Conservation (phyloP, 1,139 yeast species). For the Diutina ranongensis region DNA sequence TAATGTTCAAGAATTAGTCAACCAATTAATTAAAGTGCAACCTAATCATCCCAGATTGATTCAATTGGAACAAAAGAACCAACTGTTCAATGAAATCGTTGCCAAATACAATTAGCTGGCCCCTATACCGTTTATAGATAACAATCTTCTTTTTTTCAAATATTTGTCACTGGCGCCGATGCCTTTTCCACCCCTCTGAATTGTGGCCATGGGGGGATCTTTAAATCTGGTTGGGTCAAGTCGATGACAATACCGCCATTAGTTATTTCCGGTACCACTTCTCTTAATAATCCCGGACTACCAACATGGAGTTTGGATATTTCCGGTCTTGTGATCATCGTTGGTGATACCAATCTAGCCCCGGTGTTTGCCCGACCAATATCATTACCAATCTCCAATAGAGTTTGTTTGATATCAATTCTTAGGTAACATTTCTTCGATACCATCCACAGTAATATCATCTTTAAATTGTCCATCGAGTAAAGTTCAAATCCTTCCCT, state of each 20-base stretch:
- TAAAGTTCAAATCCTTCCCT: not conserved
- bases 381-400: not conserved
- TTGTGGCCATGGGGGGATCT: not conserved
- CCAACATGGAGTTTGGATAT: not conserved
- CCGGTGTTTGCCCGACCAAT: not conserved
- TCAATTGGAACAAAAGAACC: constrained; percentile 41
- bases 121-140: too few relatives aligned
- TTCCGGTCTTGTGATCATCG: not conserved
- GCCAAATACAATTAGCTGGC: constrained; percentile 34
- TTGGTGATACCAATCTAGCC: too few relatives aligned
- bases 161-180: not conserved
- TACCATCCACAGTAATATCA: not conserved
- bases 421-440: too few relatives aligned
- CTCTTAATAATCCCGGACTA: not conserved
- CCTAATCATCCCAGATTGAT: constrained; percentile 39
- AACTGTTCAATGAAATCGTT: constrained; percentile 45
- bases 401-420: not conserved
- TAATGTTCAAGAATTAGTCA: constrained; percentile 26
- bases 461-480: not conserved
- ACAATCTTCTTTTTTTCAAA: too few relatives aligned
- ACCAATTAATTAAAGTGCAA: constrained; percentile 28
- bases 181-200: not conserved
- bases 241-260: not conserved
- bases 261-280: not conserved
- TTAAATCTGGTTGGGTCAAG: not conserved